A percentile compares a stretch with the other conserved stretches of the same genome.
phyloP scores from a whole-genome alignment of 805 yeast genomes.

The Debaryomyces hansenii region DNA sequence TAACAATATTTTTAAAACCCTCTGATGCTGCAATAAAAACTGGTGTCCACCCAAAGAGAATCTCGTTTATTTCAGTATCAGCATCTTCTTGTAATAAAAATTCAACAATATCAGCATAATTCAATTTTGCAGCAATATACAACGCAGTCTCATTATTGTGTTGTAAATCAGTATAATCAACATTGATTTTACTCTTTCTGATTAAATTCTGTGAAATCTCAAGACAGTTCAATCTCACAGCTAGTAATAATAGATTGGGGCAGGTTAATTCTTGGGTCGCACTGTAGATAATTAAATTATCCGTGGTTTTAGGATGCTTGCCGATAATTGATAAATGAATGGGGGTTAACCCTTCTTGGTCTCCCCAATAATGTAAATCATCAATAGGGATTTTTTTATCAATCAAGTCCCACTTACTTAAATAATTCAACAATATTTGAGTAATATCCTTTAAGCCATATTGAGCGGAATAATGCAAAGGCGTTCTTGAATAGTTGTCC shows the following conservation, averaged over 20 bases:
- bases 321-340: conserved; percentile 81
- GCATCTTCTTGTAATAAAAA: conserved; percentile 61
- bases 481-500: conserved; percentile 79
- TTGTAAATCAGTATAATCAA: conserved; percentile 61
- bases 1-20: conserved; percentile 62
- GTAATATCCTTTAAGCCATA: conserved; percentile 74
- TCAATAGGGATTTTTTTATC: conserved; percentile 52
- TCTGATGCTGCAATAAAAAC: conserved; percentile 87
- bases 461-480: conserved; percentile 87
- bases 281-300: conserved; percentile 52
- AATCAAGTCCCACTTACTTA: conserved; percentile 62
- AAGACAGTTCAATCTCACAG: conserved; percentile 64
- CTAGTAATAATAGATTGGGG: conserved; percentile 62
- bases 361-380: conserved; percentile 63
- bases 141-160: conserved; percentile 72
- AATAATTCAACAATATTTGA: conserved; percentile 52
- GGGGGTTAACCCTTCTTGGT: conserved; percentile 78
- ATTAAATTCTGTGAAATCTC: conserved; percentile 56
- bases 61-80: conserved; percentile 71
- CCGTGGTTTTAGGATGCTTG: conserved; percentile 74
- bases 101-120: conserved; percentile 52
- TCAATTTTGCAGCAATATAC: conserved; percentile 74
- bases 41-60: conserved; percentile 92
- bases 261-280: conserved; percentile 43
- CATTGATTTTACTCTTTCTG: conserved; percentile 55